Conservation (phyloP, 1,284 basidiomycete species). For the Macrocybe sp. region DNA sequence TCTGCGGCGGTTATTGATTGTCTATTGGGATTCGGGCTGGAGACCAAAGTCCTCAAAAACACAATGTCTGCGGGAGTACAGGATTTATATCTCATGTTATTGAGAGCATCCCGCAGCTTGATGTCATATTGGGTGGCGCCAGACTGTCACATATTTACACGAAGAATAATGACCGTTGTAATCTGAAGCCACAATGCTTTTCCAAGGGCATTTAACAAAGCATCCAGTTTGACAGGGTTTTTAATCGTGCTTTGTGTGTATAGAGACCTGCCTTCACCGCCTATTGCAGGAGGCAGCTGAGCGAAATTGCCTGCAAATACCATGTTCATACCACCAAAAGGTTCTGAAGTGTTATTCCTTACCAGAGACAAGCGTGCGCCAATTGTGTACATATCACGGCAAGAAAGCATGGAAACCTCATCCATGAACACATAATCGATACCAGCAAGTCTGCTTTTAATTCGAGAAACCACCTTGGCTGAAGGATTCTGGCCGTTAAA, state of each 20-base stretch:
- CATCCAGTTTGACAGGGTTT: background rate
- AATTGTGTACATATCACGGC: constrained; percentile 13
- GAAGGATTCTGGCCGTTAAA: constrained; percentile 2
- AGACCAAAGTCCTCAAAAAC: constrained; percentile 21
- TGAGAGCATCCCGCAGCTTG: constrained; percentile 21
- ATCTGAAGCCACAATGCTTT: background rate
- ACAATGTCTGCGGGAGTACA: constrained; percentile 29
- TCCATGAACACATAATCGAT: constrained; percentile 27
- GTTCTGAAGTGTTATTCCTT: background rate
- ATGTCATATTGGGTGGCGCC: constrained; percentile 17
- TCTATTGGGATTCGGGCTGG: constrained; percentile 1
- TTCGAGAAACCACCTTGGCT: constrained; percentile 4
- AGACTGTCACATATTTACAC: constrained; percentile 33
- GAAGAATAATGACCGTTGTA: constrained; percentile 15
- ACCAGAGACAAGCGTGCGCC: constrained; percentile 4
- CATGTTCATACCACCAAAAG: constrained; percentile 9
- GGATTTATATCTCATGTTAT: constrained; percentile 29
- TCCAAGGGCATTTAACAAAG: background rate
- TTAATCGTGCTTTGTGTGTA: constrained; percentile 1
- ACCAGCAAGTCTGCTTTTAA: constrained; percentile 9
- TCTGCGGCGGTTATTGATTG: constrained; percentile 11
- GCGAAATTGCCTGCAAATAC: constrained; percentile 7
- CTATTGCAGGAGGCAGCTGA: constrained; percentile 6
- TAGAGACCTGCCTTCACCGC: constrained; percentile 6
- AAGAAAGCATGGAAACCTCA: constrained; percentile 21